These are phyloP conservation scores for Neurospora africana DNA, from an alignment of 495 filamentous ascomycete genomes.

Conservation along the genomic window DNA sequence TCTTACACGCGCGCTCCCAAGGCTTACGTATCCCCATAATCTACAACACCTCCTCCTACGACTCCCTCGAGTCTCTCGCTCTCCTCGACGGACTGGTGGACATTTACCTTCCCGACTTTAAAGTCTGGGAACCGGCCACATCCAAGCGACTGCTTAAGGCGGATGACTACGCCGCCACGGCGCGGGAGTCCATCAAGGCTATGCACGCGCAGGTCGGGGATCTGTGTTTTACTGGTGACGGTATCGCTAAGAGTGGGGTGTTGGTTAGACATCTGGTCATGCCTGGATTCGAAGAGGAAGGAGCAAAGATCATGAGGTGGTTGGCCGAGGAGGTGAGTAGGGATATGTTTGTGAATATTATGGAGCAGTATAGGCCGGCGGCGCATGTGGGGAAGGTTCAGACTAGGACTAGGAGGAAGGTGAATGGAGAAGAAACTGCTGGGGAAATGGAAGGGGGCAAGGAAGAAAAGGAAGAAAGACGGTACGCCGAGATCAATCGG, in stretches of 20 bases:
- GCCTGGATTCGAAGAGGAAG: constrained; percentile 61
- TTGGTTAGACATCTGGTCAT: constrained; percentile 68
- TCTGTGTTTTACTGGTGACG: constrained; percentile 63
- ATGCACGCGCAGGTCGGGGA: constrained; percentile 73
- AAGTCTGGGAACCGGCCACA: constrained; percentile 54
- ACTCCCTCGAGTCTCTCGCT: constrained; percentile 53
- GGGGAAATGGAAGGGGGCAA: constrained; percentile 2
- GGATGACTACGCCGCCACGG: constrained; percentile 55
- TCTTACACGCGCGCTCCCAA: constrained; percentile 54
- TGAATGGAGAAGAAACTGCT: constrained; percentile 4
- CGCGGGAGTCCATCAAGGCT: constrained; percentile 58
- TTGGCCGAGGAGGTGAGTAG: constrained; percentile 53
- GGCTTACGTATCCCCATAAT: constrained; percentile 60
- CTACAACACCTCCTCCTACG: constrained; percentile 70
- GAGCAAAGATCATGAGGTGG: constrained; percentile 57
- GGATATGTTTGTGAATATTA: constrained; percentile 61
- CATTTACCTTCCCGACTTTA: constrained; percentile 73
- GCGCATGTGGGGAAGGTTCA: constrained; percentile 63
- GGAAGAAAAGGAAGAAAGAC: constrained; percentile 31
- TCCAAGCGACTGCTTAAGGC: constrained; percentile 63
- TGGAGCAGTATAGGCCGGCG: constrained; percentile 70
- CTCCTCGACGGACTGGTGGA: constrained; percentile 66
- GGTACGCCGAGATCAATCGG: constrained; percentile 69
- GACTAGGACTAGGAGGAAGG: constrained; percentile 16
- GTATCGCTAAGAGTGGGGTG: constrained; percentile 62